These are phyloP conservation scores for Leccinum angustisporum DNA, from an alignment of 1,284 basidiomycete genomes.

Conservation along the genomic window DNA sequence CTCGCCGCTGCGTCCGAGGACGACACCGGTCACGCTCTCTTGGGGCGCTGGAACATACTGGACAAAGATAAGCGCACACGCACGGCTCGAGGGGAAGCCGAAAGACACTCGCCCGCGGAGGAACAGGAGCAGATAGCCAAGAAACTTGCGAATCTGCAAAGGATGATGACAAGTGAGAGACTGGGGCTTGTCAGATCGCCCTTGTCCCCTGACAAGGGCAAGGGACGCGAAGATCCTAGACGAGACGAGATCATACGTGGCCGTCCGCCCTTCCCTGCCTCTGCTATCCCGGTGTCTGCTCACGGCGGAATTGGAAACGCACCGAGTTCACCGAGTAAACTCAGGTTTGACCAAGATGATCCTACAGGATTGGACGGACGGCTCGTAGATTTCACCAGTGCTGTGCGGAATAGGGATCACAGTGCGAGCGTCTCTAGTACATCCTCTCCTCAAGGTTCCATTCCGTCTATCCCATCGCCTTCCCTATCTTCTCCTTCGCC, in stretches of 20 bases:
- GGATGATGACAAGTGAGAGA: conserved; percentile 67
- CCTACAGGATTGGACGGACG: conserved; percentile 36
- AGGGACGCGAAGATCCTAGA: conserved; percentile 17
- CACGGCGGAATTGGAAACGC: background rate
- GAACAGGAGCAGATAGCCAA: conserved; percentile 63
- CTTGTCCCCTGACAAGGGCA: conserved; percentile 24
- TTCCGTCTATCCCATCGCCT: conserved; percentile 75
- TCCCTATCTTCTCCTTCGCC: conserved; percentile 48
- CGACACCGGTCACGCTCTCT: conserved; percentile 75
- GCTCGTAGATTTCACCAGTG: conserved; percentile 23
- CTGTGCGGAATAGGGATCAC: conserved; percentile 34
- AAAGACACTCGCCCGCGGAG: conserved; percentile 60
- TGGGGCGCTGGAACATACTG: conserved; percentile 85
- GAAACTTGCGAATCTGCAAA: conserved; percentile 65
- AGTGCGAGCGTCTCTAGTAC: conserved; percentile 71
- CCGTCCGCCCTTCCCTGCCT: conserved; percentile 35
- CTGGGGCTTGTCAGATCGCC: conserved; percentile 65
- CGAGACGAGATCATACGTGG: conserved; percentile 42
- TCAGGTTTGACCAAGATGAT: conserved; percentile 16
- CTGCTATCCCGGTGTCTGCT: conserved; percentile 26
- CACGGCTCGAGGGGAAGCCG: background rate
- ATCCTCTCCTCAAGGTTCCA: conserved; percentile 70
- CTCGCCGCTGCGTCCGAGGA: conserved; percentile 72
- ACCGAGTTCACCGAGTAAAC: conserved; percentile 17
- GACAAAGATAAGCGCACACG: background rate